phyloP scores from a whole-genome alignment of 306 rosid species.

The Sechiopsis laciniata region DNA sequence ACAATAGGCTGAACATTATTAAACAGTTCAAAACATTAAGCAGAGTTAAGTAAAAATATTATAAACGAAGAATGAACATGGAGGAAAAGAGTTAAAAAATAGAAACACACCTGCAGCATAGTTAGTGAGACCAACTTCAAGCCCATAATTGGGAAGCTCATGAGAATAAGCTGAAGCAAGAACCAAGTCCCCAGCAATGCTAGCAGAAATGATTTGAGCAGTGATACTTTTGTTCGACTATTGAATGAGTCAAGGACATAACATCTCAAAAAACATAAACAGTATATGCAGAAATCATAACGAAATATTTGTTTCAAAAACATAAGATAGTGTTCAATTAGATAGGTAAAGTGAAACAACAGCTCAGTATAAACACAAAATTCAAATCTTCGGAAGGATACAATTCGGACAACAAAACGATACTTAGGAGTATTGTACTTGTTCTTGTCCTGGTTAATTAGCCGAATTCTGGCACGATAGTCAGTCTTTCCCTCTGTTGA shows the following conservation, averaged over 20 bases:
- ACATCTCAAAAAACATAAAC: neutral
- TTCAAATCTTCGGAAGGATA: conserved; percentile 39
- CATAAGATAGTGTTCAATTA: neutral
- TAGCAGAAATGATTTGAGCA: conserved; percentile 70
- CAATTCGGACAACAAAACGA: conserved; percentile 71
- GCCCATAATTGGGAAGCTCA: conserved; percentile 71
- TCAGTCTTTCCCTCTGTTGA: conserved; percentile 83
- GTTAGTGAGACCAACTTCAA: conserved; percentile 77
- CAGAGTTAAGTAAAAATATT: too few species aligned
- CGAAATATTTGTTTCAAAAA: neutral
- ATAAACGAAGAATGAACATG: neutral
- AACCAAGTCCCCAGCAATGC: conserved; percentile 77
- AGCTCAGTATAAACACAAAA: neutral
- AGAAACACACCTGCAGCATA: conserved; percentile 77
- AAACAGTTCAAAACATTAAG: neutral
- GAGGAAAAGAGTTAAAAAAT: too few species aligned
- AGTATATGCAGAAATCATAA: too few species aligned
- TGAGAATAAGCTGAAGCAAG: conserved; percentile 76
- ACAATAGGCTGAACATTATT: conserved; percentile 55
- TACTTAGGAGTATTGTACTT: conserved; percentile 85
- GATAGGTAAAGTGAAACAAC: neutral
- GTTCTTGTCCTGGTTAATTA: conserved; percentile 86
- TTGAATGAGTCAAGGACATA: conserved; percentile 3
- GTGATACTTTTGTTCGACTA: conserved; percentile 72
- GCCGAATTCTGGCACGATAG: conserved; percentile 74